Percentiles rank a stretch among this genome's conserved stretches.
Evolutionary conservation across 2,329 filamentous ascomycete species (phyloP).

Genomic region (Pseudopyrenochaeta lycopersici): DNA sequence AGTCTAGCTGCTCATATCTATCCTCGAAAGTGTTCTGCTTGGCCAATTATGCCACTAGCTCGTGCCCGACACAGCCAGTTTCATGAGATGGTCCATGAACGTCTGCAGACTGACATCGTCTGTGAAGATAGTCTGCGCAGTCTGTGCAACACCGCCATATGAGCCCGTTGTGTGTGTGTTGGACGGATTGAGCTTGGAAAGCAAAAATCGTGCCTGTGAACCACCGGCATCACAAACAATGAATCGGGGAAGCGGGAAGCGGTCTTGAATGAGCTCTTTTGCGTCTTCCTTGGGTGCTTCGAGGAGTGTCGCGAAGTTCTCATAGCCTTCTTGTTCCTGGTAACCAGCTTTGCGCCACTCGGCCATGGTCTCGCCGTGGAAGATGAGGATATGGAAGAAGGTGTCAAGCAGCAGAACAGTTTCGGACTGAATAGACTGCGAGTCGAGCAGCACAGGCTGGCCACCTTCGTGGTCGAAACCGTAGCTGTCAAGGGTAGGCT

Average conservation of each 20-base stretch:
- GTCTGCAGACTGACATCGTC: slow-evolving; percentile 98
- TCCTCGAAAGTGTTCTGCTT: background rate
- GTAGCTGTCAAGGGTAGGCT: slow-evolving; percentile 96
- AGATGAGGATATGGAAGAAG: slow-evolving; percentile 99
- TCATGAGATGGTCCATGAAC: slow-evolving; percentile 99
- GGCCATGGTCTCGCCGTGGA: slow-evolving; percentile 97
- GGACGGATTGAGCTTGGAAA: slow-evolving; percentile 96
- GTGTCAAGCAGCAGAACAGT: slow-evolving; percentile 95
- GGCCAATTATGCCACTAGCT: slow-evolving; percentile 25
- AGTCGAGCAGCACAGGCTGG: slow-evolving; percentile 93
- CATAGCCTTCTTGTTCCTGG: slow-evolving; percentile 97
- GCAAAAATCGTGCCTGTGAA: slow-evolving; percentile 94
- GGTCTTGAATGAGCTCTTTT: slow-evolving; percentile 95
- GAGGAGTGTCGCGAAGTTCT: slow-evolving; percentile 88
- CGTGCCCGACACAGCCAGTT: slow-evolving; percentile 61
- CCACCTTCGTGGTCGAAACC: slow-evolving; percentile 95
- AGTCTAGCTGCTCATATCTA: background rate
- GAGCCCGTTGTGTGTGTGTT: slow-evolving; percentile 94
- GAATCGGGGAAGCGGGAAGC: slow-evolving; percentile 97
- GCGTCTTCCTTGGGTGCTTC: slow-evolving; percentile 97
- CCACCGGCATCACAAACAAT: slow-evolving; percentile 99
- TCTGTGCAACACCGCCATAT: slow-evolving; percentile 88
- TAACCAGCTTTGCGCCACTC: slow-evolving; percentile 99
- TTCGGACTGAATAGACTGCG: slow-evolving; percentile 92
- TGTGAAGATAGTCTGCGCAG: slow-evolving; percentile 97